phyloP scores from a whole-genome alignment of 2,329 filamentous ascomycete genomes.

The Fusarium miscanthi region DNA sequence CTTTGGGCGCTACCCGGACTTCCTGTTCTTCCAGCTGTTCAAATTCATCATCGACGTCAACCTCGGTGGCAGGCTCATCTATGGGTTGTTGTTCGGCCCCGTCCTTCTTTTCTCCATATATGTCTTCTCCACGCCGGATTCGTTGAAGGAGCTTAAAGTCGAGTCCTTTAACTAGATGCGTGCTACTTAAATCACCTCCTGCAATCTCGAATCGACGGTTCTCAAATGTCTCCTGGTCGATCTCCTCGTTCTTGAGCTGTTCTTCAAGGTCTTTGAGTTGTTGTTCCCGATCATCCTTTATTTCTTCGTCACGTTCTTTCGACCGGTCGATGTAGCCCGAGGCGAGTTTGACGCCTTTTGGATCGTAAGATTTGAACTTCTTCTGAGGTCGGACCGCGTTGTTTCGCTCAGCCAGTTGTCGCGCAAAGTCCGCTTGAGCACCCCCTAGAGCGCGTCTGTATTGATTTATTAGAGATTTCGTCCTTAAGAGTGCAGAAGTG shows the following conservation, averaged over 20 bases:
- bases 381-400: constrained; percentile 68
- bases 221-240: constrained; percentile 83
- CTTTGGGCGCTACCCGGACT: constrained; percentile 63
- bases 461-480: constrained; percentile 38
- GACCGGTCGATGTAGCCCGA: constrained; percentile 88
- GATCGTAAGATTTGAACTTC: constrained; percentile 81
- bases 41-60: constrained; percentile 72
- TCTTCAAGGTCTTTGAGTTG: constrained; percentile 84
- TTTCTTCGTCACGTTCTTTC: constrained; percentile 67
- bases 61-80: constrained; percentile 44
- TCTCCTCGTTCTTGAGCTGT: constrained; percentile 83
- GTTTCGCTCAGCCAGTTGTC: constrained; percentile 82
- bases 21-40: constrained; percentile 67
- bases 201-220: constrained; percentile 79
- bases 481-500: constrained; percentile 19
- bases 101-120: constrained; percentile 57
- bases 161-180: constrained; percentile 90
- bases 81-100: constrained; percentile 46
- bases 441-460: constrained; percentile 70
- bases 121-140: constrained; percentile 75
- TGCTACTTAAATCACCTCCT: constrained; percentile 82
- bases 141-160: constrained; percentile 84
- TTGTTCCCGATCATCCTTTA: constrained; percentile 66
- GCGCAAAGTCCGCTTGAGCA: constrained; percentile 77
- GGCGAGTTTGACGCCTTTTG: constrained; percentile 84